Percentiles rank a stretch among this genome's conserved stretches.
These are phyloP conservation scores for Corynascus novoguineensis DNA, from an alignment of 495 filamentous ascomycete species.

Conservation along the genomic window DNA sequence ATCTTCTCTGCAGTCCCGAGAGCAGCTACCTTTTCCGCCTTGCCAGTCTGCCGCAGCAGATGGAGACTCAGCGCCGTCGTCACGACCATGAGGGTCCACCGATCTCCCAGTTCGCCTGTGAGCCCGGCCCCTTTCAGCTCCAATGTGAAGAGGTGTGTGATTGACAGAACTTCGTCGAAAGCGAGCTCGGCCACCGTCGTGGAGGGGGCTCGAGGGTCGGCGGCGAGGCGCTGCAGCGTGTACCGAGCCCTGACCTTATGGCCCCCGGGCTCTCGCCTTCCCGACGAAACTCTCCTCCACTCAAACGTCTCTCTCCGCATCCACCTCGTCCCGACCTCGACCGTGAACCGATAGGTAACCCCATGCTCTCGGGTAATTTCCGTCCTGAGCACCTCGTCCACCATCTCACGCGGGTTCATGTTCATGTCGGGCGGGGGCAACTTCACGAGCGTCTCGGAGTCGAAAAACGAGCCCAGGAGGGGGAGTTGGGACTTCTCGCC, in stretches of 20 bases:
- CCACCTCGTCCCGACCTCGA: conserved; percentile 5
- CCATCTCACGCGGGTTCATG: conserved; percentile 1
- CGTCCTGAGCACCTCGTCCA: conserved; percentile 2
- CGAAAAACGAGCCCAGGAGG: background rate
- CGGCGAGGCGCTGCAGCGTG: background rate
- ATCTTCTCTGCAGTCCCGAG: background rate
- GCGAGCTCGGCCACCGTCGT: conserved; percentile 3
- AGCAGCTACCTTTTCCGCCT: conserved; percentile 9
- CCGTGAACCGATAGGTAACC: background rate
- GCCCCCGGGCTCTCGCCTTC: background rate
- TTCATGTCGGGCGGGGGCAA: conserved; percentile 1
- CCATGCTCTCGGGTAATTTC: background rate
- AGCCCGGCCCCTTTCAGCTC: conserved; percentile 14
- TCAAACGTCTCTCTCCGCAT: conserved; percentile 14
- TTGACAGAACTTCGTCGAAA: background rate
- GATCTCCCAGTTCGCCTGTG: conserved; percentile 11
- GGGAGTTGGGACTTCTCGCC: conserved; percentile 8
- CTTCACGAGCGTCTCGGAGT: background rate
- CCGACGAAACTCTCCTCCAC: conserved; percentile 10
- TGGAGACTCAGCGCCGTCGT: conserved; percentile 10
- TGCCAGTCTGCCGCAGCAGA: conserved; percentile 1
- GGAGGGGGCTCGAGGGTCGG: too few relatives aligned
- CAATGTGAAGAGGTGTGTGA: conserved; percentile 6
- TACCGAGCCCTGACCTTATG: background rate
- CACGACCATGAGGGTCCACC: conserved; percentile 18